Base-by-base conservation (phyloP, 352 stramenopile species). In the Peronospora farinosa region DNA sequence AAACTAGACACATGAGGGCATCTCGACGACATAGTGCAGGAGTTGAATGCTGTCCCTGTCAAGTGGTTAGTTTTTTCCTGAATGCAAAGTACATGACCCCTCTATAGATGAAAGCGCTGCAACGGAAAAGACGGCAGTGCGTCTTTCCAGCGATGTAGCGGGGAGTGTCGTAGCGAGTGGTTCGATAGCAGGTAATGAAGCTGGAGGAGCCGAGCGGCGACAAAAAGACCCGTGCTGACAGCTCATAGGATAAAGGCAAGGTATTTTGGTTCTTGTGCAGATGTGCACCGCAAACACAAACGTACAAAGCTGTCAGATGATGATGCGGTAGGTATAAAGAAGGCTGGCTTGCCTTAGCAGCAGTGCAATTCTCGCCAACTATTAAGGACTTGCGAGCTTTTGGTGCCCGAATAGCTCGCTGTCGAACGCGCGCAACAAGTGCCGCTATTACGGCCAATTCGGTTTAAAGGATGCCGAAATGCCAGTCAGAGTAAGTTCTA, bases 61-160 rank as follows among this genome's bases (percentile, higher is more conserved):
- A 69, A 74, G 15, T 90, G 81, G 78, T 78, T 78, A 8, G 74
- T 92, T 15, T 50, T n/a, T 92, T 7, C 74, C 78, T 0, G 55
- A 78, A 8, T 63, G 74, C 7, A 84, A 84, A 54, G 52, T 85
- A 0, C 78, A 66, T 39, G 54, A 63, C 12, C 47, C 61, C 5
- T 40, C 41, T 4, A 57, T 17, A 28, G 64, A 69, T n/a, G 57
- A 51, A 12, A 59, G 12, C 15, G 60, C 8, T 42, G 59, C 7
- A 44, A 30, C n/a, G 25, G 27, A 31, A 60, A 47, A 63, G 49
- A 57, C 16, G 56, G 57, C 7, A 47, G 53, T 15, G 37, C 52
- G 19, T 42, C 25, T n/a, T 15, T 27, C 57, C 7, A 77, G 76
- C 40, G 66, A 68, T 33, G 40, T 40, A 37, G 47, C 51, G 48